Evolutionary conservation across 176 grass and related monocot genomes (phyloP), one percentile per base, ranked within the genome.

Genomic region (Oryza punctata): DNA sequence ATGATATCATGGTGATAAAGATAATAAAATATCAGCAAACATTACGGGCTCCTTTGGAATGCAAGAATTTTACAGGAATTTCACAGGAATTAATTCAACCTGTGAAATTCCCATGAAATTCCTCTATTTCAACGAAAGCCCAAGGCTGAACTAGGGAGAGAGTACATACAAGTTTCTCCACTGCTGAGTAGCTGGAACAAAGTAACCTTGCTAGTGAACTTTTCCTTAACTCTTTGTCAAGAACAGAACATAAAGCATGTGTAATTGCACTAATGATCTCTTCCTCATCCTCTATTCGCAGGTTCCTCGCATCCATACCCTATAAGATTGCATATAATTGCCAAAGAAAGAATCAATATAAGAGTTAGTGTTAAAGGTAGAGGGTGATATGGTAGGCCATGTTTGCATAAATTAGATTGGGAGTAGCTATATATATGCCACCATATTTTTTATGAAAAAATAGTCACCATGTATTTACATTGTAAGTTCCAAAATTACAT

Each of bases 231-330:
- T 94, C 91, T 81, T 85, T 93, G 38, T 92, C 85, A 18, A 63
- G 78, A 89, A 91, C 75, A 27, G 81, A 88, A 95, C 87, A 83
- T 61, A 98, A 84, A 76, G 89, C 79, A 32, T 91, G 93, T 28
- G 91, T 90, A 86, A 98, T 88, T 46, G 96, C 93, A 91, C 87
- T 82, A 40, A 94, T 68, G 54, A 98, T 82, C 73, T 90, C 93
- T 79, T 95, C 93, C 82, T 98, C 96, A 64, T 98, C 95, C 85
- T 93, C 85, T 75, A 88, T 81, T 75, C 80, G 89, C 21, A 98
- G 75, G 46, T 90, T 89, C 47, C 87, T 82, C 40, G 88, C 89
- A 78, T 93, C 87, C 83, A 98, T 84, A 69, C 82, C 91, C 96
- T 98, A 85, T 76, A 88, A 88, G 70, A 54, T 81, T 85, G 70